Base-by-base conservation (phyloP, 2,329 filamentous ascomycete species). In the Colletotrichum navitas region DNA sequence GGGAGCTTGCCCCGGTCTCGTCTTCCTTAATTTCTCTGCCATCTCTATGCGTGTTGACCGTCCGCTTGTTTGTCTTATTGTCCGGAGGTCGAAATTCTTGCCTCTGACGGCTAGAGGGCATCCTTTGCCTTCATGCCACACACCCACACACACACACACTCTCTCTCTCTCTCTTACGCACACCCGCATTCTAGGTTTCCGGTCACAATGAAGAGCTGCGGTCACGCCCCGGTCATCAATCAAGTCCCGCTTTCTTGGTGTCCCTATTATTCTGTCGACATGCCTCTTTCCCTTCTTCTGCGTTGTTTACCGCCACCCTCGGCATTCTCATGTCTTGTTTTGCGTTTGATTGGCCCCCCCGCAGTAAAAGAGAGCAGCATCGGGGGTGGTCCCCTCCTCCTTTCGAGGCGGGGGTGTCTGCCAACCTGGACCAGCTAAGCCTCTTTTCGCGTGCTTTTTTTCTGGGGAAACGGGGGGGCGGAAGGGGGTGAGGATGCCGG, bases 311-410 rank as follows among this genome's bases (percentile, higher is more conserved):
- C 68, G 68, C 68, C 68, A 71, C 68, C 68, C 68, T 71, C 65
- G 68, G 68, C 60, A 71, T 71, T 65, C 54, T 60, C 65, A 47
- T 47, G 58, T 63, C 59, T 41, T 68, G 29, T 63, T 71, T 60
- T 41, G 52, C 34, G 52, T 63, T 64, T 71, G 65, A 71, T 68
- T 71, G 65, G 65, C 29, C 39, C 65, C 68, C 68, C 68, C 68
- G 65, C 68, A 71, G 59, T 36, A 54, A 49, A 49, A 49, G 24
- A 56, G 34, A 45, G 59, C 59, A 71, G 59, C 68, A 68, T 64
- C 45, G 52, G 55, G 26, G 52, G 52, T 63, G 68, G 64, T 43
- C 6, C 41, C 63, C 21, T 18, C 45, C 55, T 43, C 63, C 64
- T 39, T 43, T 55, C 36, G 41, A 32, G n/a, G 32, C 51, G 47